Base-by-base conservation (phyloP, 106 monocot genomes). In the Narthecium ossifragum region DNA sequence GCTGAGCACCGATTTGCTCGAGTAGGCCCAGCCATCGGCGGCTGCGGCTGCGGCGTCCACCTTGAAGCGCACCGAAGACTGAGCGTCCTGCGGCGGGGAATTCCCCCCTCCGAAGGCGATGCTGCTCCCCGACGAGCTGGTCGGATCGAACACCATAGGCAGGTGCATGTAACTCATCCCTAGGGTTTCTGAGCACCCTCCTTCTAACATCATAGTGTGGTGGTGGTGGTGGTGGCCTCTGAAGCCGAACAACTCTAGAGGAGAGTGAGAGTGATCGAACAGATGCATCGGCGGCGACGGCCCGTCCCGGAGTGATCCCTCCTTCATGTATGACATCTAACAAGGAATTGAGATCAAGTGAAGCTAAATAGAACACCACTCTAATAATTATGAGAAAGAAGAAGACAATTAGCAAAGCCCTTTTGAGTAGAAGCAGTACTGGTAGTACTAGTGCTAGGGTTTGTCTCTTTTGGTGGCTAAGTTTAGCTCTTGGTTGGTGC, bases 1-100 rank as follows among this genome's bases (percentile, higher is more conserved):
- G 54, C 80, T 78, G 34, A 93, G 88, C 59, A 90, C 61, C 1
- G 90, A 75, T 20, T 79, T 73, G 65, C 64, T 63, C 1, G 73
- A 62, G 41, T 67, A 67, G 18, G 50, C 43, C 66, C 57, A 65
- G 24, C 52, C 25, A 5, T 26, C 41, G 26, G 50, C n/a, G n/a
- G n/a, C n/a, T n/a, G n/a, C n/a, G n/a, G n/a, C n/a, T n/a, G n/a
- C n/a, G 8, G 24, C 43, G 21, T 18, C 48, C 9, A 18, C 57
- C 45, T 65, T 63, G 55, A 63, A 69, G 57, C 24, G 53, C 14
- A 72, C 53, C 29, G 63, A 13, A 10, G 78, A 55, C 6, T 60
- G 52, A 31, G 49, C 40, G 51, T 62, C 76, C 37, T 59, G 49
- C 1, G 49, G 30, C 2, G 25, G 34, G 29, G 69, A 69, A 46